A percentile compares a stretch with the other conserved stretches of the same genome.
These are phyloP conservation scores for Porcisia hertigi DNA, from an alignment of 208 protist species.

Conservation along the genomic window DNA sequence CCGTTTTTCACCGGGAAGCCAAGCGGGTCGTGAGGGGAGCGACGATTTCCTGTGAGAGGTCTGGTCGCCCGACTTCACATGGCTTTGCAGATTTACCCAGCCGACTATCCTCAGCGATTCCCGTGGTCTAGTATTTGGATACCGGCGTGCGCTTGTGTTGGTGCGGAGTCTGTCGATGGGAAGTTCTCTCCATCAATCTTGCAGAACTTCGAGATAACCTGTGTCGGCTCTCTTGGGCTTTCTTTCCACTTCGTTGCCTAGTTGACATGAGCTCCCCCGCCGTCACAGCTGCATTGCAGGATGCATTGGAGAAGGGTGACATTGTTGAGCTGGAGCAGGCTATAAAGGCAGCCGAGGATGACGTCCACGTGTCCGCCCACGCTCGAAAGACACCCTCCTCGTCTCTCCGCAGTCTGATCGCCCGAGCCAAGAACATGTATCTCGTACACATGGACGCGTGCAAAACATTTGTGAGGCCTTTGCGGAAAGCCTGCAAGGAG, in stretches of 20 bases:
- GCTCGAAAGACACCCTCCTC: conserved; percentile 27
- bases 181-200: background rate
- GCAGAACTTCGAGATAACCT: background rate
- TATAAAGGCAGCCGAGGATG: conserved; percentile 42
- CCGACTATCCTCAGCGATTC: background rate
- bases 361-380: conserved; percentile 17
- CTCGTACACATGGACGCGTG: conserved; percentile 55
- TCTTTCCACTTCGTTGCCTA: no score
- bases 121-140: background rate
- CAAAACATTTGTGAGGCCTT: conserved; percentile 51
- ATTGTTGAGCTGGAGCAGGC: conserved; percentile 66
- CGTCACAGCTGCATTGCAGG: conserved; percentile 32
- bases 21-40: background rate
- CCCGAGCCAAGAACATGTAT: conserved; percentile 43
- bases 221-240: background rate
- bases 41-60: background rate
- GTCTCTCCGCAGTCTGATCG: conserved; percentile 18
- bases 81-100: background rate
- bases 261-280: conserved; percentile 2
- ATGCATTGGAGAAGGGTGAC: conserved; percentile 66
- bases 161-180: background rate
- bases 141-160: background rate
- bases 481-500: conserved; percentile 57
- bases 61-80: background rate
- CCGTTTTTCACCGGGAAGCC: background rate